Percentiles rank a stretch among this genome's conserved stretches.
phyloP scores from a whole-genome alignment of 2,329 filamentous ascomycete species.

The Scedosporium aurantiacum region DNA sequence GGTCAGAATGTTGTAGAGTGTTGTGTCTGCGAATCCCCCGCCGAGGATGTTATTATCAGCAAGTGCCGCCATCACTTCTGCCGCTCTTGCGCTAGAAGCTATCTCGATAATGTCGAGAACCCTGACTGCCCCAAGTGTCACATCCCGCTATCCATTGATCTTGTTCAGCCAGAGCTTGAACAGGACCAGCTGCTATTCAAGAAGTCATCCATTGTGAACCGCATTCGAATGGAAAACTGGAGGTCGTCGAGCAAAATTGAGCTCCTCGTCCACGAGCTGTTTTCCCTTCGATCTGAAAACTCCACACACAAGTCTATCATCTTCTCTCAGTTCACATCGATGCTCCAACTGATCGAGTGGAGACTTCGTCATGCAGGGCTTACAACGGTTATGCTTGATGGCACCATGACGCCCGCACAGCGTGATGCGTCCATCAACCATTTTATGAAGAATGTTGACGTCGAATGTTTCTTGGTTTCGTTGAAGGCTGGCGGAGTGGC shows the following conservation, averaged over 20 bases:
- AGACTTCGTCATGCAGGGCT: conserved; percentile 91
- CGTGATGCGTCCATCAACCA: conserved; percentile 89
- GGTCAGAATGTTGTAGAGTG: conserved; percentile 87
- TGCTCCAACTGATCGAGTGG: conserved; percentile 97
- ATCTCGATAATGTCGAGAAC: conserved; percentile 66
- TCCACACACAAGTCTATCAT: conserved; percentile 94
- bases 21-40: conserved; percentile 90
- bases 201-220: conserved; percentile 95
- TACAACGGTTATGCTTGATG: conserved; percentile 95
- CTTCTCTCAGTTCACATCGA: conserved; percentile 93
- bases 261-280: conserved; percentile 85
- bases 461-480: conserved; percentile 92
- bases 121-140: conserved; percentile 86
- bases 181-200: conserved; percentile 80
- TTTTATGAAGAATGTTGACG: conserved; percentile 90
- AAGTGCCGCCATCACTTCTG: conserved; percentile 74
- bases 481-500: conserved; percentile 94
- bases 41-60: conserved; percentile 87
- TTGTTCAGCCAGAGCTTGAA: conserved; percentile 91
- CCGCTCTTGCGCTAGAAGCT: conserved; percentile 28
- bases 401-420: conserved; percentile 90
- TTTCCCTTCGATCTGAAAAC: conserved; percentile 83
- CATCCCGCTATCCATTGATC: conserved; percentile 78
- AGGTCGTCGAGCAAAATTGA: conserved; percentile 98
- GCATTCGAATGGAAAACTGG: conserved; percentile 98